These are phyloP conservation scores for Thermoascus crustaceus DNA, from an alignment of 2,329 filamentous ascomycete genomes.

Conservation along the genomic window DNA sequence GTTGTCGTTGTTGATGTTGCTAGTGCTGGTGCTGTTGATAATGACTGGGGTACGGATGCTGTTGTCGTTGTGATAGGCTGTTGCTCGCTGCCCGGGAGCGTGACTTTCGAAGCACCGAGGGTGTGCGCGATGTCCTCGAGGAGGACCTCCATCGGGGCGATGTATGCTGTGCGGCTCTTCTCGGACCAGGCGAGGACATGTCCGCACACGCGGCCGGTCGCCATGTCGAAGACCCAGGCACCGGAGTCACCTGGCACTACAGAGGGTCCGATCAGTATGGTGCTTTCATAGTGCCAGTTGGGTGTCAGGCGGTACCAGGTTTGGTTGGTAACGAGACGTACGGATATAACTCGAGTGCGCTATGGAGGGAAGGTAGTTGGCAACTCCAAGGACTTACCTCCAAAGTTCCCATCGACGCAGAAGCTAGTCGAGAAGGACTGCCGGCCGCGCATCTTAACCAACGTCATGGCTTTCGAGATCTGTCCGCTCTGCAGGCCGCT, in stretches of 20 bases:
- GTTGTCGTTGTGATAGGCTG: conserved; percentile 19
- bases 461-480: conserved; percentile 68
- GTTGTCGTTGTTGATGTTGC: no score
- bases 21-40: no score
- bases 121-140: conserved; percentile 77
- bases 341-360: no score
- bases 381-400: conserved; percentile 39
- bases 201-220: conserved; percentile 71
- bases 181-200: conserved; percentile 85
- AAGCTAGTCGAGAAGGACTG: conserved; percentile 68
- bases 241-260: conserved; percentile 78
- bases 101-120: conserved; percentile 61
- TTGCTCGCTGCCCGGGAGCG: conserved; percentile 51
- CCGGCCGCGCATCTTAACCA: conserved; percentile 81
- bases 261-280: conserved; percentile 1
- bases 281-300: conserved; percentile 2
- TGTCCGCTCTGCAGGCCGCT: conserved; percentile 72
- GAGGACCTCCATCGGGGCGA: conserved; percentile 89
- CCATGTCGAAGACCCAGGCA: conserved; percentile 82
- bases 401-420: conserved; percentile 53
- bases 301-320: no score
- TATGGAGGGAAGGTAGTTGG: no score
- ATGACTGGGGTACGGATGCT: no score
- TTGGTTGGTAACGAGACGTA: no score
- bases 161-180: conserved; percentile 74